These are phyloP conservation scores for Candida sojae DNA, from an alignment of 1,139 yeast species.

Conservation along the genomic window DNA sequence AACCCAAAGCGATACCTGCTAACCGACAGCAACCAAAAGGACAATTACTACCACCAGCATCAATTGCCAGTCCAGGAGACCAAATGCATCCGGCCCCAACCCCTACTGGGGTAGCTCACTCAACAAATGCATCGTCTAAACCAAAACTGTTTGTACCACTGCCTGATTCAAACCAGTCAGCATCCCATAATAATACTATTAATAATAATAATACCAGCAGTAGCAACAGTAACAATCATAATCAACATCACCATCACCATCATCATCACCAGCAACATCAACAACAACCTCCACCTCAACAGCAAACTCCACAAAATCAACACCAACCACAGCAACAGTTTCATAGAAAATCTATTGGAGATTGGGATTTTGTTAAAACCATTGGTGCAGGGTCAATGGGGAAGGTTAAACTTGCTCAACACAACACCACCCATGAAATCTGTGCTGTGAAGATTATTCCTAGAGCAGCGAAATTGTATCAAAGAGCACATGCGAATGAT, in stretches of 20 bases:
- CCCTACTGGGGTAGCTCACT: slow-evolving; percentile 11
- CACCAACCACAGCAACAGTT: slow-evolving; percentile 48
- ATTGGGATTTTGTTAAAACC: slow-evolving; percentile 94
- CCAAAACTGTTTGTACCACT: slow-evolving; percentile 2
- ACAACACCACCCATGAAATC: slow-evolving; percentile 74
- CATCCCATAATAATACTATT: slow-evolving; percentile 1
- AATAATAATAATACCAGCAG: slow-evolving; percentile 8
- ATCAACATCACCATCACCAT: slow-evolving; percentile 9
- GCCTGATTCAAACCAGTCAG: slow-evolving; percentile 1
- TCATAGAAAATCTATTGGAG: slow-evolving; percentile 89
- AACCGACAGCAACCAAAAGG: slow-evolving; percentile 8
- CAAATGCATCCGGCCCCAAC: slow-evolving; percentile 16
- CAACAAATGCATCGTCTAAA: slow-evolving; percentile 3
- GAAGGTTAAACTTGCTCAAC: slow-evolving; percentile 91
- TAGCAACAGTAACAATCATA: slow-evolving; percentile 7
- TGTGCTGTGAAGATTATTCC: slow-evolving; percentile 89
- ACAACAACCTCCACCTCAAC: slow-evolving; percentile 10
- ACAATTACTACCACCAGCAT: slow-evolving; percentile 27
- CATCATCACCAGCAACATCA: slow-evolving; percentile 12
- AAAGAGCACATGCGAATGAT: slow-evolving; percentile 74
- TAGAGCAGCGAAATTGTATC: slow-evolving; percentile 73
- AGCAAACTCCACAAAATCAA: slow-evolving; percentile 11
- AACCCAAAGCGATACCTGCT: slow-evolving; percentile 7
- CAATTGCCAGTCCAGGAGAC: slow-evolving; percentile 21
- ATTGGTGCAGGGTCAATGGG: slow-evolving; percentile 99